Evolutionary conservation across 306 rosid genomes (phyloP).

Genomic region (Pyrus betulifolia): DNA sequence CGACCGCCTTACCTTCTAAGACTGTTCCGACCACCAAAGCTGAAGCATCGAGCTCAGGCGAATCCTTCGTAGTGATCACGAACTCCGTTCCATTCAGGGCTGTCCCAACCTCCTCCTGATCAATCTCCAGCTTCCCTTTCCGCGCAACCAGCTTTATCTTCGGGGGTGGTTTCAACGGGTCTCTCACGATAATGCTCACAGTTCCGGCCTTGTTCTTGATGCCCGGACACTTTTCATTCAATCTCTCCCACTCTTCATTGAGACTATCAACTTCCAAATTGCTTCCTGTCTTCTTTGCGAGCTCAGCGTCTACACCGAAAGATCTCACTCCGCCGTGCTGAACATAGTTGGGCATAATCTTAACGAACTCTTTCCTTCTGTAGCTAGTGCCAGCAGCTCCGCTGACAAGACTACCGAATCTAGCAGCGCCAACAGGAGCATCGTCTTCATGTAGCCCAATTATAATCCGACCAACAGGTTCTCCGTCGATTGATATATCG

Average conservation of each 20-base stretch:
- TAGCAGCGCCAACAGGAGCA: conserved; percentile 50
- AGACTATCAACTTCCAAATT: conserved; percentile 41
- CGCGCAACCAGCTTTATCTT: conserved; percentile 70
- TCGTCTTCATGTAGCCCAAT: conserved; percentile 60
- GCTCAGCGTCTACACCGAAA: conserved; percentile 69
- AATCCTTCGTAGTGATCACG: conserved; percentile 51
- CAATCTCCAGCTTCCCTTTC: conserved; percentile 80
- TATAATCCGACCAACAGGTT: conserved; percentile 60
- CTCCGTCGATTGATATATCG: conserved; percentile 60
- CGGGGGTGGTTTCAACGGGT: conserved; percentile 70
- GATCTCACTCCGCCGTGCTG: conserved; percentile 80
- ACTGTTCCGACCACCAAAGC: conserved; percentile 34
- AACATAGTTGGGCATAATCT: conserved; percentile 63
- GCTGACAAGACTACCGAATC: conserved; percentile 62
- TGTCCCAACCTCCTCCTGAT: conserved; percentile 63
- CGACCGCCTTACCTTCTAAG: conserved; percentile 66
- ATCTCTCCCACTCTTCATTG: conserved; percentile 59
- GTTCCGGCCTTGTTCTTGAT: conserved; percentile 68
- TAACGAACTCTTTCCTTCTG: conserved; percentile 77
- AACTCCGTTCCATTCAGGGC: conserved; percentile 82
- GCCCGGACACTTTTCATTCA: conserved; percentile 49
- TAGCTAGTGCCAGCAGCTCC: conserved; percentile 88
- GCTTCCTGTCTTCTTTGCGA: conserved; percentile 48
- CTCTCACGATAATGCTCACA: conserved; percentile 72
- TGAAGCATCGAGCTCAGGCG: conserved; percentile 62